Conservation (phyloP, 2,329 filamentous ascomycete species). For the Fusarium sulawesiense region DNA sequence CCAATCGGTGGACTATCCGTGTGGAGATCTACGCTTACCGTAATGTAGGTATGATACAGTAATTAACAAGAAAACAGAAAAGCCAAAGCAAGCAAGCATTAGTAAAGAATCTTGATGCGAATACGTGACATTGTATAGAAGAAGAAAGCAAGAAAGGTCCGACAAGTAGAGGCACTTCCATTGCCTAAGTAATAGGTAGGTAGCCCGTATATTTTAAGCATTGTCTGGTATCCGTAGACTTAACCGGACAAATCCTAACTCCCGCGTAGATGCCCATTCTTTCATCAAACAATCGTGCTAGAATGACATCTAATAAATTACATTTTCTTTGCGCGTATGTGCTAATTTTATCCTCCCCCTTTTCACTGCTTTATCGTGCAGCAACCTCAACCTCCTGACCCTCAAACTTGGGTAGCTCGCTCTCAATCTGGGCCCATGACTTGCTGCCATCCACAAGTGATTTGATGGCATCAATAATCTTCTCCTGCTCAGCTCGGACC, state of each 20-base stretch:
- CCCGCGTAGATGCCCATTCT: slow-evolving; percentile 14
- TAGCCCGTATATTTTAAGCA: background rate
- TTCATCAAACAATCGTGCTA: slow-evolving; percentile 7
- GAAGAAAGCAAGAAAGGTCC: background rate
- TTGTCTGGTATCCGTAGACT: slow-evolving; percentile 22
- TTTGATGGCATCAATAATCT: slow-evolving; percentile 80
- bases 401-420: slow-evolving; percentile 85
- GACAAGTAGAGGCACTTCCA: slow-evolving; percentile 10
- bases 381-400: slow-evolving; percentile 72
- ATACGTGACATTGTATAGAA: background rate
- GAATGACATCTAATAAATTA: slow-evolving; percentile 40
- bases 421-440: slow-evolving; percentile 75
- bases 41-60: background rate
- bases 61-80: slow-evolving; percentile 1
- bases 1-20: slow-evolving; percentile 4
- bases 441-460: slow-evolving; percentile 62
- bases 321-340: slow-evolving; percentile 26
- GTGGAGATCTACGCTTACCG: background rate
- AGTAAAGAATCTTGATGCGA: background rate
- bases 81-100: background rate
- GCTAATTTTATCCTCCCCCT: background rate
- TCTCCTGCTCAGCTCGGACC: slow-evolving; percentile 84
- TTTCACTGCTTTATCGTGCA: slow-evolving; percentile 46
- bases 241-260: slow-evolving; percentile 23
- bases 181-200: background rate